phyloP scores from a whole-genome alignment of 2,329 filamentous ascomycete genomes.

The Aspergillus ochraceus region DNA sequence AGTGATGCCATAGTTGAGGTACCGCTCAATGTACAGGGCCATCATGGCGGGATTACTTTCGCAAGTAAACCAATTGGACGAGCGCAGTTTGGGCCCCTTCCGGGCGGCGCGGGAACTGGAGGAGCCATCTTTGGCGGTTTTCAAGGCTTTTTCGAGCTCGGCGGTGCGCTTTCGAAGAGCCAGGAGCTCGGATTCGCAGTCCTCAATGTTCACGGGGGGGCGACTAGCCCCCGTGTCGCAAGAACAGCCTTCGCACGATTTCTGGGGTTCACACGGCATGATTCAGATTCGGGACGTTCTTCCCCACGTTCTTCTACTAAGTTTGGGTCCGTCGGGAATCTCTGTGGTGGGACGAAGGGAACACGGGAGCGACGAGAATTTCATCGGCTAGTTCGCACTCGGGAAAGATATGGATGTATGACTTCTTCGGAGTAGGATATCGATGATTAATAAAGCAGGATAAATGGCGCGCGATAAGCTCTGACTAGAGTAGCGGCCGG shows the following conservation, averaged over 20 bases:
- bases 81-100: slow-evolving; percentile 37
- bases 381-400: not conserved
- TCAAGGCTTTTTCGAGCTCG: slow-evolving; percentile 36
- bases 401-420: not conserved
- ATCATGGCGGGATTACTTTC: slow-evolving; percentile 45
- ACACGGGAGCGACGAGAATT: not conserved
- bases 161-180: slow-evolving; percentile 39
- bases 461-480: not conserved
- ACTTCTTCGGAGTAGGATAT: not conserved
- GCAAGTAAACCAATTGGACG: slow-evolving; percentile 48
- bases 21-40: slow-evolving; percentile 53
- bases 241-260: slow-evolving; percentile 37
- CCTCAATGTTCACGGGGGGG: slow-evolving; percentile 38
- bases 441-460: not conserved
- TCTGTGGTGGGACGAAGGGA: not conserved
- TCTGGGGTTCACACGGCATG: slow-evolving; percentile 22
- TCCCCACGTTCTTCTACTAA: not conserved
- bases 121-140: slow-evolving; percentile 25
- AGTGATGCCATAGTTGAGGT: slow-evolving; percentile 53
- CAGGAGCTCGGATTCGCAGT: slow-evolving; percentile 41
- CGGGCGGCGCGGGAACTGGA: slow-evolving; percentile 7
- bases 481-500: not conserved
- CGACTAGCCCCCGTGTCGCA: slow-evolving; percentile 24
- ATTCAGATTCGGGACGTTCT: not conserved
- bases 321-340: not conserved